These are phyloP conservation scores for Ascocoryne sarcoides DNA, from an alignment of 2,329 filamentous ascomycete species.

Conservation along the genomic window DNA sequence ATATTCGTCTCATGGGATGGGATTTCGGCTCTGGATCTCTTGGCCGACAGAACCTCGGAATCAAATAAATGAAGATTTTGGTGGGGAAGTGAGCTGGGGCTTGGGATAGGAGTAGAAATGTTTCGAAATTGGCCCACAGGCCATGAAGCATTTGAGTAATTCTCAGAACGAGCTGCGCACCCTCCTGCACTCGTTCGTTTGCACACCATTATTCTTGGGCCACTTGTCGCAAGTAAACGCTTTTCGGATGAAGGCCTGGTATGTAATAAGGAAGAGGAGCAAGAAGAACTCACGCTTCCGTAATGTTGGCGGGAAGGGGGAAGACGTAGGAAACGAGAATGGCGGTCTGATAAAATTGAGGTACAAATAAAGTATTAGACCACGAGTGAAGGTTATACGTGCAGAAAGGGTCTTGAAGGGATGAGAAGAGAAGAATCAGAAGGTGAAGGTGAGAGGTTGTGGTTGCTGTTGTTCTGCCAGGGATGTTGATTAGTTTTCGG, in stretches of 20 bases:
- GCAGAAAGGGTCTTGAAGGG: too few species aligned
- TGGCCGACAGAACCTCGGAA: neutral
- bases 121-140: neutral
- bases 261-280: too few species aligned
- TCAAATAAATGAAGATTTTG: neutral
- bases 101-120: neutral
- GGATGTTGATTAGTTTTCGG: too few species aligned
- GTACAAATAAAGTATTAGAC: too few species aligned
- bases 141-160: neutral
- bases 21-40: neutral
- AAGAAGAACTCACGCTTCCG: too few species aligned
- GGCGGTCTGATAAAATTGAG: too few species aligned
- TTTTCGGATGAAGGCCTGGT: neutral
- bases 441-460: too few species aligned
- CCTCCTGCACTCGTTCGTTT: neutral
- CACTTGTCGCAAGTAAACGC: neutral
- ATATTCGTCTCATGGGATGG: neutral
- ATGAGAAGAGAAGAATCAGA: too few species aligned
- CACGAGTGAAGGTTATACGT: too few species aligned
- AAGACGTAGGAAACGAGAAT: too few species aligned
- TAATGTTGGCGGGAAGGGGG: too few species aligned
- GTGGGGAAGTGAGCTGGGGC: neutral
- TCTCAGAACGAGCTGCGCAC: neutral
- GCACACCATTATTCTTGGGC: neutral
- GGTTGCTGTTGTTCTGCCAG: too few species aligned